Evolutionary conservation across 1,284 basidiomycete genomes (phyloP), one percentile per base, ranked within the genome.

Genomic region (Trametes versicolor): DNA sequence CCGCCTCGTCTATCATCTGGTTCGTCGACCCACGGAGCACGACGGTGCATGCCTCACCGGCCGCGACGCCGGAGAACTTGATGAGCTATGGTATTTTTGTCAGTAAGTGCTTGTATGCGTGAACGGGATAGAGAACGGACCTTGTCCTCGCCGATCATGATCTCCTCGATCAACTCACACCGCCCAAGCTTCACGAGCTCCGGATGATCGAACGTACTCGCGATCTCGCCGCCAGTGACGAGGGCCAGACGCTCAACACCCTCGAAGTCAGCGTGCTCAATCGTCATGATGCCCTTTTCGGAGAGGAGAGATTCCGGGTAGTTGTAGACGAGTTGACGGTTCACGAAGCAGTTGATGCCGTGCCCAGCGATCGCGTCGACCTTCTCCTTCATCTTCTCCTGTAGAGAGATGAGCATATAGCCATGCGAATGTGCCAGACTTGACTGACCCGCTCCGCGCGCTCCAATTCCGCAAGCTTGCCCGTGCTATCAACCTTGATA

Each of bases 341-440:
- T 99, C 72, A 99, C 96, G 78, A 99, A 99, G 79, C 92, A 94
- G 74, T 96, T 99, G 83, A 99, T 96, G 58, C 97, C 97, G 75
- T 98, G 97, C 0, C 92, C 79, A 23, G 96, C 96, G 75, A 99
- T 99, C 37, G 92, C 89, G 56, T 96, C 94, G 23, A 99, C 97
- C 82, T 99, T 99, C 67, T 89, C 91, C 83, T 98, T 98, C 97
- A 99, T 99, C 87, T 99, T 99, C 82, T 99, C 97, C 90, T 94
- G 75, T 32, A 23, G 55, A 21, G 36, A 53, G n/a, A 41, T 53
- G 10, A 54, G 59, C 29, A 45, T 49, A 17, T 10, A 25, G 4
- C 0, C 15, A 4, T 4, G 2, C n/a, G 19, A n/a, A 5, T 2
- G 48, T 41, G 23, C n/a, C 51, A 34, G 21, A 27, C 2, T 1